A percentile compares a stretch with the other conserved stretches of the same genome.
Conservation (phyloP, 1,284 basidiomycete genomes). For the Wallemia hederae region DNA sequence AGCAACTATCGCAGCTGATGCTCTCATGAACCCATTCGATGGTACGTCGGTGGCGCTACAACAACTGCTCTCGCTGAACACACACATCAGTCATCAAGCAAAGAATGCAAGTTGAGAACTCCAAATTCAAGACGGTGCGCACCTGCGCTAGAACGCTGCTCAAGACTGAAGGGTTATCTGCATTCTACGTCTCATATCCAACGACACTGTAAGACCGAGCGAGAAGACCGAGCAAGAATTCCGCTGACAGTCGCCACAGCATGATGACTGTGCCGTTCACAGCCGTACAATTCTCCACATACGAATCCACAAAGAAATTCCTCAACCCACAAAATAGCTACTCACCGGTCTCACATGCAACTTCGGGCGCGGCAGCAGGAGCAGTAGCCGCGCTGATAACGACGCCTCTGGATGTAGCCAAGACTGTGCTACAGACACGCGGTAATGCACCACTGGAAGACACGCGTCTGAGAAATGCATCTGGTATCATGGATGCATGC, state of each 20-base stretch:
- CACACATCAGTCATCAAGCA: slow-evolving; percentile 80
- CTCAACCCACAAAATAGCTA: slow-evolving; percentile 66
- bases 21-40: slow-evolving; percentile 98
- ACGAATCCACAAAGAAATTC: slow-evolving; percentile 69
- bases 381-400: slow-evolving; percentile 84
- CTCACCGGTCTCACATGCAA: slow-evolving; percentile 67
- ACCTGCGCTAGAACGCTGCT: slow-evolving; percentile 61
- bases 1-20: slow-evolving; percentile 83
- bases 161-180: slow-evolving; percentile 50
- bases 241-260: slow-evolving; percentile 4
- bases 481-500: slow-evolving; percentile 66
- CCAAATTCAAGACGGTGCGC: slow-evolving; percentile 54
- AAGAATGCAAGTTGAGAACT: slow-evolving; percentile 90
- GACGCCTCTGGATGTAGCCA: slow-evolving; percentile 93
- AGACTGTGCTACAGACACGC: slow-evolving; percentile 81
- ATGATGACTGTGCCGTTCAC: slow-evolving; percentile 95
- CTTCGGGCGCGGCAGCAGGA: slow-evolving; percentile 71
- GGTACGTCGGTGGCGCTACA: slow-evolving; percentile 25
- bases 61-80: slow-evolving; percentile 3
- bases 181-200: slow-evolving; percentile 96
- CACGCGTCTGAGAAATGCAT: slow-evolving; percentile 47
- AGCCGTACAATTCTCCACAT: slow-evolving; percentile 87
- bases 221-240: not conserved
- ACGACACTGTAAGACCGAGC: slow-evolving; percentile 35
- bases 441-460: slow-evolving; percentile 39